Conservation (phyloP, 2,329 filamentous ascomycete genomes). For the Magnaporthales sp. region DNA sequence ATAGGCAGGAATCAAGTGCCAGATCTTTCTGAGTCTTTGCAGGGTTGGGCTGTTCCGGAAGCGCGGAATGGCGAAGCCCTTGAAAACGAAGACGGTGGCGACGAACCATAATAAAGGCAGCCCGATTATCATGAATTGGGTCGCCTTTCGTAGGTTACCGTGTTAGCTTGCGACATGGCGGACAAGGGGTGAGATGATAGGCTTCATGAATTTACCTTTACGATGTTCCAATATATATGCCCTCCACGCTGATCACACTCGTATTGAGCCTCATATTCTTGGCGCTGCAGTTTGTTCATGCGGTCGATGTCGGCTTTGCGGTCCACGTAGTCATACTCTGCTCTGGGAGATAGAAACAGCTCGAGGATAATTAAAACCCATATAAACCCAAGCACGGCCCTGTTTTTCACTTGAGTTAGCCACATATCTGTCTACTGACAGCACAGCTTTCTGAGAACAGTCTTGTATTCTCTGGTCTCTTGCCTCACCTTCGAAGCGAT, state of each 20-base stretch:
- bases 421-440: not conserved
- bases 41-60: conserved; percentile 6
- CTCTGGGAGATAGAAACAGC: conserved; percentile 10
- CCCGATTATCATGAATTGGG: conserved; percentile 10
- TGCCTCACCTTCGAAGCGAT: conserved; percentile 6
- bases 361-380: conserved; percentile 10
- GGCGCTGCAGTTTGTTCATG: not conserved
- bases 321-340: conserved; percentile 11
- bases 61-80: conserved; percentile 10
- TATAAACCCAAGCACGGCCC: conserved; percentile 7
- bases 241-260: conserved; percentile 12
- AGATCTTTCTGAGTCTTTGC: conserved; percentile 1
- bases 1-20: conserved; percentile 8
- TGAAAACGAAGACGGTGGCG: conserved; percentile 10
- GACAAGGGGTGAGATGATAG: not conserved
- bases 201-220: not conserved
- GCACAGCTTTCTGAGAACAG: not conserved
- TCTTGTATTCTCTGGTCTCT: not conserved
- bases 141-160: not conserved
- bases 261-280: not conserved
- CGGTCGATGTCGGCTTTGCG: not conserved
- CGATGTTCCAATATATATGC: conserved; percentile 8
- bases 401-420: not conserved
- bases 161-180: not conserved
- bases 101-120: conserved; percentile 11